A percentile compares a stretch with the other conserved stretches of the same genome.
These are phyloP conservation scores for Phaffia tasmanica DNA, from an alignment of 768 basidiomycete genomes.

Conservation along the genomic window DNA sequence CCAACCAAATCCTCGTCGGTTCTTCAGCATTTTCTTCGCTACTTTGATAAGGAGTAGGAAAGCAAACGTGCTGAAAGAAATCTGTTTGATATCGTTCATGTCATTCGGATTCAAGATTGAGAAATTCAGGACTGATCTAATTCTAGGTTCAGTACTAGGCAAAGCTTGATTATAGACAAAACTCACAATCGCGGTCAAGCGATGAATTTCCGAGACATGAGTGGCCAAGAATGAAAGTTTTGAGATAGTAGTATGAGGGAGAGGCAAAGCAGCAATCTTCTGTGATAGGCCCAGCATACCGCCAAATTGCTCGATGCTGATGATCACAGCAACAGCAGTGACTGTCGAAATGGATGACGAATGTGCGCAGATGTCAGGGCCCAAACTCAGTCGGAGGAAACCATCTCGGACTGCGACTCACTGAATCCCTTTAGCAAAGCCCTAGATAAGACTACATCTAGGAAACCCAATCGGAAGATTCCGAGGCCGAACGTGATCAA, in stretches of 20 bases:
- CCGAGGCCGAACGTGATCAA: conserved; percentile 75
- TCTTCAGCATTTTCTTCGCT: conserved; percentile 31
- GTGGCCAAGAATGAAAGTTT: conserved; percentile 67
- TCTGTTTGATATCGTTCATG: conserved; percentile 11
- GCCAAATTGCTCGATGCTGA: conserved; percentile 56
- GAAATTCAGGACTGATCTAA: background rate
- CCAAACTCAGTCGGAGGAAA: background rate
- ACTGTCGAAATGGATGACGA: background rate
- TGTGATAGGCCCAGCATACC: conserved; percentile 72
- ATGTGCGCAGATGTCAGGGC: no score
- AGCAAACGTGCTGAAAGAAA: conserved; percentile 56
- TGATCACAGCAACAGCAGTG: conserved; percentile 51
- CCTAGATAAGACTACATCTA: conserved; percentile 84
- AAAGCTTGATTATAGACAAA: no score
- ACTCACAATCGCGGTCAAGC: conserved; percentile 53
- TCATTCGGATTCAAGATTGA: no score
- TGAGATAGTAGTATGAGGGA: conserved; percentile 49
- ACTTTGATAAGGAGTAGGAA: conserved; percentile 53
- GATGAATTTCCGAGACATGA: conserved; percentile 45
- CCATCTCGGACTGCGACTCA: conserved; percentile 34
- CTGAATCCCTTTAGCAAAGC: conserved; percentile 80
- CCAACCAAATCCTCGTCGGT: conserved; percentile 45
- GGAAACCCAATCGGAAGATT: conserved; percentile 76
- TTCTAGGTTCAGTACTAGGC: background rate
- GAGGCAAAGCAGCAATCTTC: conserved; percentile 26